These are phyloP conservation scores for Lactifluus subvellereus DNA, from an alignment of 768 basidiomycete species.

Conservation along the genomic window DNA sequence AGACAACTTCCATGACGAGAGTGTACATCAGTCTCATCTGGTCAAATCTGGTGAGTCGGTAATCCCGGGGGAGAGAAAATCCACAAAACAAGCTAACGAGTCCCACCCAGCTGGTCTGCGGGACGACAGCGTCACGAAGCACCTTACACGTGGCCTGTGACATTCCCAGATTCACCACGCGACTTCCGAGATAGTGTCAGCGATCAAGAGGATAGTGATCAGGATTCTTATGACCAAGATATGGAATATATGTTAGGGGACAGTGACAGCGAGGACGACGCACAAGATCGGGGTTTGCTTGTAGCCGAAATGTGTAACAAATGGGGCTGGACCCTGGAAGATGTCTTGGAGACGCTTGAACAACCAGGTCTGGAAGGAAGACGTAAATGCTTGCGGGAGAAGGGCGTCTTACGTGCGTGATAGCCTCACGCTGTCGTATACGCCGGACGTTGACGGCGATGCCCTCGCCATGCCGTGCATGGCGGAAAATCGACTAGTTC, in stretches of 20 bases:
- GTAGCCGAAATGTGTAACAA: constrained; percentile 21
- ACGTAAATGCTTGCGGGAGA: constrained; percentile 22
- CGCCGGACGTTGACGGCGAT: constrained; percentile 13
- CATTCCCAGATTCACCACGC: constrained; percentile 10
- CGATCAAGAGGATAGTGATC: constrained; percentile 22
- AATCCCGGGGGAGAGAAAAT: background rate
- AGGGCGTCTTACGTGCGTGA: constrained; percentile 22
- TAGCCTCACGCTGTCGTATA: constrained; percentile 13
- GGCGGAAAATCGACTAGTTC: constrained; percentile 23
- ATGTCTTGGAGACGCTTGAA: constrained; percentile 21
- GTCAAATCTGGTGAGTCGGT: constrained; percentile 12
- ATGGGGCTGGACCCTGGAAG: constrained; percentile 23
- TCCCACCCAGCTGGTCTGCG: constrained; percentile 6
- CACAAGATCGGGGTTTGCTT: constrained; percentile 15
- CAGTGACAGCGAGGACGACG: constrained; percentile 18
- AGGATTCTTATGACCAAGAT: constrained; percentile 20
- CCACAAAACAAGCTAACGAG: constrained; percentile 8
- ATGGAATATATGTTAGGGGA: constrained; percentile 17
- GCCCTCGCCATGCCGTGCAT: constrained; percentile 20
- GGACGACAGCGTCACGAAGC: constrained; percentile 10
- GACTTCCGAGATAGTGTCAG: constrained; percentile 17
- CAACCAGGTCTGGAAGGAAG: constrained; percentile 19
- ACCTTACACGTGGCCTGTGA: constrained; percentile 18
- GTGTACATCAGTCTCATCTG: constrained; percentile 1
- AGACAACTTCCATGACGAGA: constrained; percentile 13